Evolutionary conservation across 805 yeast species (phyloP), one percentile per base, ranked within the genome.

Genomic region (Lachancea dasiensis): DNA sequence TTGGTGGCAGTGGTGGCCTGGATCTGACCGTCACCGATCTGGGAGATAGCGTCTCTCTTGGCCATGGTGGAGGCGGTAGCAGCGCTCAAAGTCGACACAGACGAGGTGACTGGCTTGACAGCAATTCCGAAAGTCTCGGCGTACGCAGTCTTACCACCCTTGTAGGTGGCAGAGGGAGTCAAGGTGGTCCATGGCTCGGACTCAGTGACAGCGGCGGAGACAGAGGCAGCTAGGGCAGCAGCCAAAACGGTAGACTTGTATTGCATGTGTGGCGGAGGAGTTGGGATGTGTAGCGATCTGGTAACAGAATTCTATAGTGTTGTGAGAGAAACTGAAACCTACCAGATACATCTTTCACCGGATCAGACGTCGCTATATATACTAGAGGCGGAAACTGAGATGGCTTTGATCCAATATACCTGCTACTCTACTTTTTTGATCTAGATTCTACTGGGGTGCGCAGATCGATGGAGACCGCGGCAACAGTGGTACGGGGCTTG

Each of bases 71-170:
- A 47, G 30, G 69, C 48, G 23, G 69, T 48, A 19, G 68, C 57
- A 30, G 33, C 33, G 33, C 33, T 30, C 33, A 30, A 30, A 30
- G 33, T 30, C 16, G 33, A 30, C 15, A 68, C 54, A 5, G 51
- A 36, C 26, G 63, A 43, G 21, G 68, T 50, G 34, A 61, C 45
- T 50, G 70, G 67, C 33, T 56, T 50, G 39, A 66, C 68, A 22
- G 69, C 71, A 40, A 66, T 63, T 60, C 71, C 72, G 40, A 67
- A 66, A 31, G 66, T 54, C 23, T 64, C 58, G 29, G 57, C 40
- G 52, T 60, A 63, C 32, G 58, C 57, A 29, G 69, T 58, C 22
- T 58, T 38, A 44, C 66, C 72, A 43, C 62, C 60, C 26, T 54
- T 38, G 55, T 56, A 63, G 31, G 68, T 63, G 37, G 63, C 54